Conservation (phyloP, 768 basidiomycete genomes). For the Phanerodontia chrysosporium region DNA sequence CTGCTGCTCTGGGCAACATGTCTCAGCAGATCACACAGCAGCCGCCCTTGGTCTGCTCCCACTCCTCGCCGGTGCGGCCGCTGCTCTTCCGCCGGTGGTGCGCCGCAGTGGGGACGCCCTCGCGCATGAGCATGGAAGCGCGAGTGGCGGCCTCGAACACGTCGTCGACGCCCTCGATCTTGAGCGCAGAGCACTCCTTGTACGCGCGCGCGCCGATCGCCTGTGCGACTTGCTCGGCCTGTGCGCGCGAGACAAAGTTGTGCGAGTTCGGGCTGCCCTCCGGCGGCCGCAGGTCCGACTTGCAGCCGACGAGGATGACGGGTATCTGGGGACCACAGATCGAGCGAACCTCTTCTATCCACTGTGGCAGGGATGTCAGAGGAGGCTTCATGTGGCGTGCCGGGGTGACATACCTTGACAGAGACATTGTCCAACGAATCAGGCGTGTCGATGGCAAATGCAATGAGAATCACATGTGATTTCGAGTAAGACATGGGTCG, state of each 20-base stretch:
- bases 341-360: slow-evolving; percentile 97
- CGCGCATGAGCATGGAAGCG: slow-evolving; percentile 79
- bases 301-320: slow-evolving; percentile 94
- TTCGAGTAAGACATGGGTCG: slow-evolving; percentile 97
- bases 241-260: slow-evolving; percentile 66
- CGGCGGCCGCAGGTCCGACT: slow-evolving; percentile 82
- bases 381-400: neutral
- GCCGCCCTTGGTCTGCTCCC: slow-evolving; percentile 41
- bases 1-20: neutral
- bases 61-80: slow-evolving; percentile 28
- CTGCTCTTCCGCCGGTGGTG: slow-evolving; percentile 56
- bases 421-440: slow-evolving; percentile 96
- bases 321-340: slow-evolving; percentile 93
- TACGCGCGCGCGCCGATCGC: slow-evolving; percentile 90
- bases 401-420: slow-evolving; percentile 58
- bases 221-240: slow-evolving; percentile 79
- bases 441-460: slow-evolving; percentile 92
- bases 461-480: slow-evolving; percentile 98
- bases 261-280: slow-evolving; percentile 40
- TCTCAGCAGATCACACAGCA: slow-evolving; percentile 69
- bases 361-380: slow-evolving; percentile 41
- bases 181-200: slow-evolving; percentile 90
- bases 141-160: slow-evolving; percentile 97
- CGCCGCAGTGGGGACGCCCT: slow-evolving; percentile 8
- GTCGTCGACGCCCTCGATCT: slow-evolving; percentile 91